Evolutionary conservation across 108 stramenopile species (phyloP).

Genomic region (Conticribra guillardii): DNA sequence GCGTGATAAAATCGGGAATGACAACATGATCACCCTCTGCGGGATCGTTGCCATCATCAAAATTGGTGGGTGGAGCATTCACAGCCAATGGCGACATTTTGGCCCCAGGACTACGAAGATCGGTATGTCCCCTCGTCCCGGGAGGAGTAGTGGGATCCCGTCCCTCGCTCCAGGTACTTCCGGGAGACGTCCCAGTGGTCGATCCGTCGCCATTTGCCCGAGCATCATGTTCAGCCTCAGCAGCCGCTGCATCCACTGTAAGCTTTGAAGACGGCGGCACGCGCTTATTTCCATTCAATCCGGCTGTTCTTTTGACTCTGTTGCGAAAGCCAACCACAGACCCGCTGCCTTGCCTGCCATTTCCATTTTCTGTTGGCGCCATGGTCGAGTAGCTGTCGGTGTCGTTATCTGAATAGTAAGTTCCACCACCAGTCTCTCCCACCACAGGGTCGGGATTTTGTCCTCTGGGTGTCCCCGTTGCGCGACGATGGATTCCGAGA

Average conservation of each 20-base stretch:
- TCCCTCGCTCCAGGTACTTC: constrained; percentile 11
- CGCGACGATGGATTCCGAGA: background rate
- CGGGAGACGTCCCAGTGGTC: constrained; percentile 17
- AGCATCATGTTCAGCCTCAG: constrained; percentile 28
- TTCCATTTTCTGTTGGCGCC: constrained; percentile 25
- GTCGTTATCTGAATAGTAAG: background rate
- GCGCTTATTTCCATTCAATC: constrained; percentile 1
- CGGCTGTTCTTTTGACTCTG: constrained; percentile 21
- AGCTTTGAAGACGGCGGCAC: constrained; percentile 10
- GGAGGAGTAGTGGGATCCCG: constrained; percentile 49
- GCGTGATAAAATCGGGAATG: constrained; percentile 89
- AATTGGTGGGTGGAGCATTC: constrained; percentile 12
- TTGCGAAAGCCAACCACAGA: constrained; percentile 30
- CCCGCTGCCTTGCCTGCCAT: constrained; percentile 3
- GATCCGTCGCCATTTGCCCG: background rate
- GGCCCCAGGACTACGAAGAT: constrained; percentile 80
- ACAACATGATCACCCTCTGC: constrained; percentile 26
- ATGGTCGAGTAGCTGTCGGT: constrained; percentile 4
- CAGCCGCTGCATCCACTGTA: constrained; percentile 25
- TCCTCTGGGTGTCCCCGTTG: background rate
- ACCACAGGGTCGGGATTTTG: background rate
- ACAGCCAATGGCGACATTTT: constrained; percentile 62
- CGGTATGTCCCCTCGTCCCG: constrained; percentile 60
- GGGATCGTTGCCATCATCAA: constrained; percentile 13
- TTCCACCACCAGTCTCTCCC: background rate